Percentiles rank a stretch among this genome's conserved stretches.
Evolutionary conservation across 768 basidiomycete species (phyloP).

Genomic region (Lentinula lateritia): DNA sequence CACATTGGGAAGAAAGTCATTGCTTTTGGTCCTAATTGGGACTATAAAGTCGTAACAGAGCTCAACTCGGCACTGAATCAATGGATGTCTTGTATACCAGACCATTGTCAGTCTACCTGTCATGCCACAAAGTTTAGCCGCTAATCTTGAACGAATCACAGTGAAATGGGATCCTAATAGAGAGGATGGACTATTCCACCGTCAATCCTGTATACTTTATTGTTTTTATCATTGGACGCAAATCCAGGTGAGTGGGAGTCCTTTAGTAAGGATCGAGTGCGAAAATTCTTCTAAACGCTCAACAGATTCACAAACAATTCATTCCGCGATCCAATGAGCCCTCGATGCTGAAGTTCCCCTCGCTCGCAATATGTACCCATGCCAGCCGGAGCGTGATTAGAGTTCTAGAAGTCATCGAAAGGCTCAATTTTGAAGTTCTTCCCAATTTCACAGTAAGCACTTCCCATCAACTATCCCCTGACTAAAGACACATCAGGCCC

Average conservation of each 20-base stretch:
- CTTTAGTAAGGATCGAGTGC: too few relatives aligned
- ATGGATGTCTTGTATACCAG: slow-evolving; percentile 51
- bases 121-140: too few relatives aligned
- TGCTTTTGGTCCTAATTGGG: not conserved
- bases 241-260: not conserved
- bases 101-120: slow-evolving; percentile 24
- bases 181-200: slow-evolving; percentile 21
- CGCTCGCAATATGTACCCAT: slow-evolving; percentile 37
- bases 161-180: slow-evolving; percentile 33
- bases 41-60: not conserved
- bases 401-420: slow-evolving; percentile 2
- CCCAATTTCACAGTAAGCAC: not conserved
- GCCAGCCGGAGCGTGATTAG: slow-evolving; percentile 30
- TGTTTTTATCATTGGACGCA: slow-evolving; percentile 27
- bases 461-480: not conserved
- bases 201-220: slow-evolving; percentile 26
- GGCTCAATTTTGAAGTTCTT: not conserved
- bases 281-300: too few relatives aligned
- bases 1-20: not conserved
- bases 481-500: not conserved
- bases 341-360: slow-evolving; percentile 23
- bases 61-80: slow-evolving; percentile 43
- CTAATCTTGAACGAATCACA: slow-evolving; percentile 1
- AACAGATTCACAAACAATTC: slow-evolving; percentile 28
- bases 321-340: slow-evolving; percentile 25